A percentile compares a stretch with the other conserved stretches of the same genome.
phyloP scores from a whole-genome alignment of 2,329 filamentous ascomycete species.

The Pyrenochaeta sp. region DNA sequence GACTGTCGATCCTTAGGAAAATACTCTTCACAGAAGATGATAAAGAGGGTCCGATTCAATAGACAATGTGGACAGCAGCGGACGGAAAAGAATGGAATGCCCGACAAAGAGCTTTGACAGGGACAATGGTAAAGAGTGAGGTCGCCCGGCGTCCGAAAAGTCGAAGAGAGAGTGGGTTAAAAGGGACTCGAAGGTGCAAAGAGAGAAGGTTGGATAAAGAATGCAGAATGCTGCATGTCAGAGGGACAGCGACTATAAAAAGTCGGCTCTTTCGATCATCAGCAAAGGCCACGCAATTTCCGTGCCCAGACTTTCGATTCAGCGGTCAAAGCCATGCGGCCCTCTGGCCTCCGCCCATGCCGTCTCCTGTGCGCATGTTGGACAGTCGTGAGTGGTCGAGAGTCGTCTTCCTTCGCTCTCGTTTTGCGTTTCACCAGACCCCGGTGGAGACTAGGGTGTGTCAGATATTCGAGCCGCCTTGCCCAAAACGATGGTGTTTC shows the following conservation, averaged over 20 bases:
- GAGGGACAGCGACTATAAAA: constrained; percentile 36
- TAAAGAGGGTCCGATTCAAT: constrained; percentile 9
- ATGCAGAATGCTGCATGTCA: constrained; percentile 19
- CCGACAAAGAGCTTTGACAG: constrained; percentile 30
- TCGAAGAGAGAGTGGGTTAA: constrained; percentile 35
- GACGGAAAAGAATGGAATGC: constrained; percentile 38
- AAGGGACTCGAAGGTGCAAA: constrained; percentile 27
- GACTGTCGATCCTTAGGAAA: constrained; percentile 15
- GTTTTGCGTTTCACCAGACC: constrained; percentile 43
- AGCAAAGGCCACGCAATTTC: constrained; percentile 35
- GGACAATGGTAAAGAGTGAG: constrained; percentile 31
- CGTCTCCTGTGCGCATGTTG: constrained; percentile 31
- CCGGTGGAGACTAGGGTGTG: constrained; percentile 43
- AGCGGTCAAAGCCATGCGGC: constrained; percentile 30
- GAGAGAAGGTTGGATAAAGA: constrained; percentile 37
- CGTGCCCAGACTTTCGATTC: constrained; percentile 21
- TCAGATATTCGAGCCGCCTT: constrained; percentile 36
- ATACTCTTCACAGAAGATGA: constrained; percentile 42
- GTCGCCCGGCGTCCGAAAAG: constrained; percentile 40
- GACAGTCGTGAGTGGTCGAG: constrained; percentile 35
- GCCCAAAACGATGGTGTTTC: constrained; percentile 15
- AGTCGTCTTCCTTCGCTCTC: constrained; percentile 25
- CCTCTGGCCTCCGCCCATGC: constrained; percentile 24
- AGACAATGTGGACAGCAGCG: constrained; percentile 23
- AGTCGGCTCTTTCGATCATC: constrained; percentile 13